Base-by-base conservation (phyloP, 495 filamentous ascomycete species). In the Cercophora scortea region DNA sequence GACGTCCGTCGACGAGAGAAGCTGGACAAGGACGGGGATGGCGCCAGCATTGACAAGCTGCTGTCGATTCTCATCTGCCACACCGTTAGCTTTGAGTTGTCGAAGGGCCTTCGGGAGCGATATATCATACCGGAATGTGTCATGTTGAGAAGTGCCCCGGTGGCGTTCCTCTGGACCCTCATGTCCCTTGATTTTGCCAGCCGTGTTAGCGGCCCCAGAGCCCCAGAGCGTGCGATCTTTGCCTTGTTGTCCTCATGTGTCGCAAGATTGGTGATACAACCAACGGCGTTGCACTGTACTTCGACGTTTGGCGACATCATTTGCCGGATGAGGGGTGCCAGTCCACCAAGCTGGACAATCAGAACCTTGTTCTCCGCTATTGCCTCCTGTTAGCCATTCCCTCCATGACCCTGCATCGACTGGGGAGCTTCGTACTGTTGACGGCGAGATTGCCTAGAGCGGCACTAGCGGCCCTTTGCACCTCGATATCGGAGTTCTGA, bases 301-400 rank as follows among this genome's bases (percentile, higher is more conserved):
- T 98, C 93, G 55, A 98, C 93, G 60, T 98, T 98, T n/a, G 85
- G 82, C 40, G 92, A 96, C 77, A 90, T 90, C 93, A 98, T 98
- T 70, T 97, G 94, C 45, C 88, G 85, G 71, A 98, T 98, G 47
- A 98, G 80, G 48, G 94, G 93, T 40, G 81, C 79, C 57, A 98
- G 79, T 35, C 93, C 93, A 60, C 91, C 91, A 11, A 98, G 83
- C 42, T 85, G 78, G 54, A 98, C 93, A 54, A 98, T 97, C 61
- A 89, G 74, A 58, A 97, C 90, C 66, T 98, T 98, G 77, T 98
- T 98, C 61, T 96, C 90, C 58, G 86, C 93, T 96, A 58, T n/a
- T 25, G 50, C 32, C 32, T 41, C 11, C 32, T 17, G 71, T 88
- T 65, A 86, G 79, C 62, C 45, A 57, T 13, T 33, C 49, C 13